Conservation (phyloP, 495 filamentous ascomycete genomes). For the Penicillium nucicola region DNA sequence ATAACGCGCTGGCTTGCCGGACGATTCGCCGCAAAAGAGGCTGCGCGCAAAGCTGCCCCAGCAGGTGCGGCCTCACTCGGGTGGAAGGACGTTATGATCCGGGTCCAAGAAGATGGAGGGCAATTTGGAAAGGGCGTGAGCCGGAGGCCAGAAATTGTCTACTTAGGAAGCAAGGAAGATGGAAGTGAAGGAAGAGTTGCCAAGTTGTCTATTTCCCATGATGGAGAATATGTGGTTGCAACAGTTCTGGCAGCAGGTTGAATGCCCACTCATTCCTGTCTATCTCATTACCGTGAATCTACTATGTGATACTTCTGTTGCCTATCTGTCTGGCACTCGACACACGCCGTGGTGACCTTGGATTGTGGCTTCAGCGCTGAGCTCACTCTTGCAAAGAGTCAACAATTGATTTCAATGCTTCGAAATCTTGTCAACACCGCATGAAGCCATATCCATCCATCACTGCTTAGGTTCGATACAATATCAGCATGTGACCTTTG, state of each 20-base stretch:
- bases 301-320: too few relatives aligned
- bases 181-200: conserved; percentile 27
- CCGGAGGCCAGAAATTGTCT: conserved; percentile 41
- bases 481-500: too few relatives aligned
- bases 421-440: too few relatives aligned
- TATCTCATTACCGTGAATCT: too few relatives aligned
- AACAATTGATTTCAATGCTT: too few relatives aligned
- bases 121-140: conserved; percentile 10
- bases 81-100: conserved; percentile 40
- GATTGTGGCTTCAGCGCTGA: too few relatives aligned
- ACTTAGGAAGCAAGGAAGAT: conserved; percentile 23
- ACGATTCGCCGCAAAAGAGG: conserved; percentile 49
- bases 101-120: conserved; percentile 23
- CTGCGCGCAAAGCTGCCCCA: conserved; percentile 46
- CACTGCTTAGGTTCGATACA: too few relatives aligned
- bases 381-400: too few relatives aligned
- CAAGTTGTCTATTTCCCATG: conserved; percentile 54
- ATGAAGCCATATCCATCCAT: too few relatives aligned
- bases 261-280: conserved; percentile 3
- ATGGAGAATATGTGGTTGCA: conserved; percentile 58
- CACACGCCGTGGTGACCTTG: too few relatives aligned
- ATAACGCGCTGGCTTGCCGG: conserved; percentile 48
- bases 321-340: too few relatives aligned
- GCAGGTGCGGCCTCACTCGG: conserved; percentile 36
- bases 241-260: conserved; percentile 45